Conservation (phyloP, 225 moss, liverwort and hornwort genomes). For the Polytrichum formosum region DNA sequence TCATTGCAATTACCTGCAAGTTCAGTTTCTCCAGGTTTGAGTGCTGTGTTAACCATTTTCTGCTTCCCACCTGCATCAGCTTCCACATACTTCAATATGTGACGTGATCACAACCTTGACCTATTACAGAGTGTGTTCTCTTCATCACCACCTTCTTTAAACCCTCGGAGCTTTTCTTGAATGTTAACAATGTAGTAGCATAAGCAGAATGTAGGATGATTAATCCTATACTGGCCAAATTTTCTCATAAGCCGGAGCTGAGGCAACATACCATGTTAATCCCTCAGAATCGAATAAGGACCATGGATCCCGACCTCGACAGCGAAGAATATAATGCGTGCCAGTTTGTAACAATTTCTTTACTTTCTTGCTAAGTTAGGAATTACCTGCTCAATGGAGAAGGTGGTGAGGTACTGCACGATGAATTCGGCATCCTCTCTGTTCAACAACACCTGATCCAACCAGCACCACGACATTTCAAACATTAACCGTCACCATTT, state of each 20-base stretch:
- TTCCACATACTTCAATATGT: too few species aligned
- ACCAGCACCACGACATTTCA: not conserved
- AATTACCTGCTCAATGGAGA: conserved; percentile 63
- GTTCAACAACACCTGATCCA: conserved; percentile 59
- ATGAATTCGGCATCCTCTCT: conserved; percentile 70
- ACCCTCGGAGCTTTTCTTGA: not conserved
- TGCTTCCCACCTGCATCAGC: conserved; percentile 52
- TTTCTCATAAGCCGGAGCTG: too few species aligned
- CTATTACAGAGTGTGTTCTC: not conserved
- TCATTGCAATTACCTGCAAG: conserved; percentile 51
- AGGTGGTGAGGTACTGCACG: conserved; percentile 43
- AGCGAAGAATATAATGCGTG: too few species aligned
- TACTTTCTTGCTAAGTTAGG: not conserved
- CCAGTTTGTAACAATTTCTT: too few species aligned
- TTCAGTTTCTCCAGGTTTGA: conserved; percentile 79
- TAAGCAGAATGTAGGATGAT: not conserved
- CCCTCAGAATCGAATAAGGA: too few species aligned
- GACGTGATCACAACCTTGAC: not conserved
- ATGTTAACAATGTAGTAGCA: not conserved
- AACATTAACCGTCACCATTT: not conserved
- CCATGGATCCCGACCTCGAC: too few species aligned
- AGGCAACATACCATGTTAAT: too few species aligned
- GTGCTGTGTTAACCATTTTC: conserved; percentile 75
- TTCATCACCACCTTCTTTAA: not conserved
- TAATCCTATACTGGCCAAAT: too few species aligned